phyloP scores from a whole-genome alignment of 2,329 filamentous ascomycete species.

The Zymoseptoria pseudotritici region DNA sequence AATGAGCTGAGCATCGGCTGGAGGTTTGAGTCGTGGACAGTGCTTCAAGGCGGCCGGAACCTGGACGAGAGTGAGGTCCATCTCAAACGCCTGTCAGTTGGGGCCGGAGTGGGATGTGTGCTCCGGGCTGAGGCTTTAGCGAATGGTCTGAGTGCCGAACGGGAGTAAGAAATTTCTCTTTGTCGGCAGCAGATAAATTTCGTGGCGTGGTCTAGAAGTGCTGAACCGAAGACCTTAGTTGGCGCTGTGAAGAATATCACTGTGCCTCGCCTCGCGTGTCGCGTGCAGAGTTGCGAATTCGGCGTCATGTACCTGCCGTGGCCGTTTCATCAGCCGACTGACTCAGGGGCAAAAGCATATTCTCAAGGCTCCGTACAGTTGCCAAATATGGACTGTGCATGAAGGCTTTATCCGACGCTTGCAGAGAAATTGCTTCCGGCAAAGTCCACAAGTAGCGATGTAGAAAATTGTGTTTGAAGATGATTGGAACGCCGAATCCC shows the following conservation, averaged over 20 bases:
- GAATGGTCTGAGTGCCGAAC: not conserved
- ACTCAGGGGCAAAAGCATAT: not conserved
- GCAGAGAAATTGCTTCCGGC: not conserved
- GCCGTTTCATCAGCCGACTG: not conserved
- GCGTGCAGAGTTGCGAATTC: not conserved
- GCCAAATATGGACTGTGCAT: not conserved
- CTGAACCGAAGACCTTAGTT: too few species aligned
- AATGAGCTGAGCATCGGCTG: not conserved
- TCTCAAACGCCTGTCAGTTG: not conserved
- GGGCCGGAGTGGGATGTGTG: not conserved
- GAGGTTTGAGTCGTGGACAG: not conserved
- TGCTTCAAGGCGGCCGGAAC: not conserved
- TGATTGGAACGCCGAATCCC: too few species aligned
- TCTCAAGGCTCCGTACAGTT: not conserved
- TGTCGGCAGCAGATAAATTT: too few species aligned
- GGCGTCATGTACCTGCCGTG: not conserved
- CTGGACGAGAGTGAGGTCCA: not conserved
- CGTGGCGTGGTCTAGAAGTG: too few species aligned
- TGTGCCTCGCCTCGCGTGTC: not conserved
- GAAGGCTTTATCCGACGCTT: not conserved
- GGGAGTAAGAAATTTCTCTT: not conserved
- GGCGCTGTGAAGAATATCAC: too few species aligned
- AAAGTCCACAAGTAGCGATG: not conserved
- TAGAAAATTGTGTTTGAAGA: not conserved
- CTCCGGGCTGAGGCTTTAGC: not conserved